phyloP scores from a whole-genome alignment of 495 filamentous ascomycete genomes.

The Trichodelitschia bisporula region DNA sequence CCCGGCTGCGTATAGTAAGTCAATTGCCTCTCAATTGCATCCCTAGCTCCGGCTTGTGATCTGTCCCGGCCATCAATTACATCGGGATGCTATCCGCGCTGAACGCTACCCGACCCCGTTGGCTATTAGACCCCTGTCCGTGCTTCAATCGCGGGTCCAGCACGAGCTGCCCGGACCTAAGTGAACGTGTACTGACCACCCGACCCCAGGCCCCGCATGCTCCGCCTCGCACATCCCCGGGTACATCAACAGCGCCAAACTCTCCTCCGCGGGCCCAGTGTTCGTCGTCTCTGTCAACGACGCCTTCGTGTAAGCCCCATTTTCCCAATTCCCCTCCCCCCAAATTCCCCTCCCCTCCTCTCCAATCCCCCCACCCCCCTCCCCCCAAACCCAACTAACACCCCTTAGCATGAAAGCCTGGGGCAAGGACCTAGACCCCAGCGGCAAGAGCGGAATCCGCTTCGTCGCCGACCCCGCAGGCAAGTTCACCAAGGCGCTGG shows the following conservation, averaged over 20 bases:
- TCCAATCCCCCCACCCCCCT: background rate
- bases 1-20: constrained; percentile 66
- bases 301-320: constrained; percentile 55
- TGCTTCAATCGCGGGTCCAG: too few species aligned
- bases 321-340: too few species aligned
- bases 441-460: constrained; percentile 46
- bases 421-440: constrained; percentile 47
- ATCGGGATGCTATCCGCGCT: too few species aligned
- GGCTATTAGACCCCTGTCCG: too few species aligned
- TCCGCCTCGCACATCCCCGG: constrained; percentile 57
- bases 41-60: background rate
- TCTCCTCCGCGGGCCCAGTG: constrained; percentile 50
- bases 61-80: too few species aligned
- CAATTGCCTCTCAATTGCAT: constrained; percentile 1
- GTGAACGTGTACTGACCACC: background rate
- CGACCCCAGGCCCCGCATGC: constrained; percentile 35
- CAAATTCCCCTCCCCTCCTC: constrained; percentile 2
- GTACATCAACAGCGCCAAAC: constrained; percentile 49
- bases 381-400: background rate
- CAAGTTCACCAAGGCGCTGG: constrained; percentile 62
- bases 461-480: constrained; percentile 79
- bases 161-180: too few species aligned
- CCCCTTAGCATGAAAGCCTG: constrained; percentile 59
- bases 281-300: constrained; percentile 90
- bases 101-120: too few species aligned